A percentile compares a stretch with the other conserved stretches of the same genome.
These are phyloP conservation scores for Monosporascus sp. DNA, from an alignment of 2,329 filamentous ascomycete genomes.

Conservation along the genomic window DNA sequence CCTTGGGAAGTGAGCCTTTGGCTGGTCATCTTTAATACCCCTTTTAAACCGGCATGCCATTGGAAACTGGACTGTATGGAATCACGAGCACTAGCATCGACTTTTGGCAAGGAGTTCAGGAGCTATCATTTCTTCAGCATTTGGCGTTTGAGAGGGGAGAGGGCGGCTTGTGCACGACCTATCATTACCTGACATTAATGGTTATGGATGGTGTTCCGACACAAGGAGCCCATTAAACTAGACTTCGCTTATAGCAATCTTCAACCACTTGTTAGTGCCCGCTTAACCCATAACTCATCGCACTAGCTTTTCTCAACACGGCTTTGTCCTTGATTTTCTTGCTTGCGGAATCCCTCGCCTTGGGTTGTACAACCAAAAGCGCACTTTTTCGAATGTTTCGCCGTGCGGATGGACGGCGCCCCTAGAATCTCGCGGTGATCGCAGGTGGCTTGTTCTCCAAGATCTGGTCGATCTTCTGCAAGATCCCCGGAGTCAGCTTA, in stretches of 20 bases:
- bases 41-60: not conserved
- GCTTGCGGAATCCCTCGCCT: not conserved
- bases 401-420: not conserved
- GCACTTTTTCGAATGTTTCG: slow-evolving; percentile 3
- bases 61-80: not conserved
- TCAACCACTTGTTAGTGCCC: too few species aligned
- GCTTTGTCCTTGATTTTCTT: too few species aligned
- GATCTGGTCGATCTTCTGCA: slow-evolving; percentile 54
- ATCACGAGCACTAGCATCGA: not conserved
- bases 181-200: too few species aligned
- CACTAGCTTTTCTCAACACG: too few species aligned
- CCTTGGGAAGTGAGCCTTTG: not conserved
- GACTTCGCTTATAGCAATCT: too few species aligned
- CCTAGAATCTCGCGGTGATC: slow-evolving; percentile 29
- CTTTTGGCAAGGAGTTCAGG: not conserved
- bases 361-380: slow-evolving; percentile 1
- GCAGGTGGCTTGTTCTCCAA: slow-evolving; percentile 52
- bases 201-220: too few species aligned
- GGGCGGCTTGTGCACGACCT: too few species aligned
- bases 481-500: slow-evolving; percentile 52
- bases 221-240: too few species aligned
- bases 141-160: too few species aligned
- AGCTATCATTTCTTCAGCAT: not conserved
- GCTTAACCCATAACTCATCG: too few species aligned
- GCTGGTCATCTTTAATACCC: not conserved